Conservation (phyloP, 164 flowering plant genomes). For the Macadamia integrifolia region DNA sequence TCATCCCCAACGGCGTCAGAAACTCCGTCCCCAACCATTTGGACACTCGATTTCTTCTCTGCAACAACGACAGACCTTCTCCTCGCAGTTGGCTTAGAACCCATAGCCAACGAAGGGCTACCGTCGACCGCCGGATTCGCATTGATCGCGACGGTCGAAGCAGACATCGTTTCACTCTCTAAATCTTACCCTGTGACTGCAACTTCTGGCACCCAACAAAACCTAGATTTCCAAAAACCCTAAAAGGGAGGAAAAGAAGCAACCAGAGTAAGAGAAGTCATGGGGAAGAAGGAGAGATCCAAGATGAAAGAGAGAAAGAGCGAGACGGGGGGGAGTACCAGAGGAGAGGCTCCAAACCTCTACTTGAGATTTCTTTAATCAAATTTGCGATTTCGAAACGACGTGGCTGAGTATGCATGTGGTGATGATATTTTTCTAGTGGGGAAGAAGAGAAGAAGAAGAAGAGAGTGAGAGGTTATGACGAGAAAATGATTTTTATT, state of each 20-base stretch:
- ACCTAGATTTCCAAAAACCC: not conserved
- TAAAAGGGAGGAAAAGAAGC: not conserved
- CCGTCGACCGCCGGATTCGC: slow-evolving; percentile 44
- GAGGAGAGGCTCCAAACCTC: too few species aligned
- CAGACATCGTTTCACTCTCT: slow-evolving; percentile 34
- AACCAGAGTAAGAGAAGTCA: too few species aligned
- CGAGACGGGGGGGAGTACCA: too few species aligned
- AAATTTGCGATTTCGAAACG: too few species aligned
- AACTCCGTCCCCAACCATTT: slow-evolving; percentile 14
- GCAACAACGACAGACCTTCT: slow-evolving; percentile 14
- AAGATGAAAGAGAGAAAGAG: too few species aligned
- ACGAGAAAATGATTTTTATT: too few species aligned
- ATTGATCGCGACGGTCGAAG: slow-evolving; percentile 67
- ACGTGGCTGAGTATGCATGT: too few species aligned
- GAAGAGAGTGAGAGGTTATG: too few species aligned
- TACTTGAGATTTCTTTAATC: too few species aligned
- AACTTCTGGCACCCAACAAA: not conserved
- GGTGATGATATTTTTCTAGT: too few species aligned
- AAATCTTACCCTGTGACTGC: not conserved
- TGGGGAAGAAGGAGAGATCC: too few species aligned
- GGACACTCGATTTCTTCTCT: slow-evolving; percentile 22
- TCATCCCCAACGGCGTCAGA: slow-evolving; percentile 4
- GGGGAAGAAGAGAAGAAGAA: too few species aligned
- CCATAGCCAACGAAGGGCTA: slow-evolving; percentile 30
- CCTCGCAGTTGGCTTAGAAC: slow-evolving; percentile 11